phyloP scores from a whole-genome alignment of 1,139 yeast species.

The Scheffersomyces lignicola region DNA sequence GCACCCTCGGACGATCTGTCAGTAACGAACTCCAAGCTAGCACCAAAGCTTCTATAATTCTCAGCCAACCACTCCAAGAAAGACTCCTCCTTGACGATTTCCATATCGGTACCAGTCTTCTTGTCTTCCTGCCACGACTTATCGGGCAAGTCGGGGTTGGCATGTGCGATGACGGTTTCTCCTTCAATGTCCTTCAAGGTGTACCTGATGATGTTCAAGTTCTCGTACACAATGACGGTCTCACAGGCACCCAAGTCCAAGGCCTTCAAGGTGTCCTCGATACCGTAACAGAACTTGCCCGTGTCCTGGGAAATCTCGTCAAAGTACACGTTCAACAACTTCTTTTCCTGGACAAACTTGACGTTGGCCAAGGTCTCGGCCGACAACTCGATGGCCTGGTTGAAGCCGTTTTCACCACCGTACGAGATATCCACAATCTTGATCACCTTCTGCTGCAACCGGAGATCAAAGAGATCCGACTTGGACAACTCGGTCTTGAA shows the following conservation, averaged over 20 bases:
- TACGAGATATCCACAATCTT: slow-evolving; percentile 95
- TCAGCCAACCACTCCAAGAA: slow-evolving; percentile 97
- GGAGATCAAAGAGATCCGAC: slow-evolving; percentile 88
- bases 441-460: slow-evolving; percentile 83
- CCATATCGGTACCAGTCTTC: slow-evolving; percentile 87
- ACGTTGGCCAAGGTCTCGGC: slow-evolving; percentile 97
- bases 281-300: slow-evolving; percentile 96
- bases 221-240: slow-evolving; percentile 87
- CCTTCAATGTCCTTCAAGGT: slow-evolving; percentile 85
- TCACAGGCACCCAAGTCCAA: slow-evolving; percentile 96
- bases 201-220: slow-evolving; percentile 80
- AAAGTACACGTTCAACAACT: slow-evolving; percentile 84
- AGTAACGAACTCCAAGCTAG: slow-evolving; percentile 91
- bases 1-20: slow-evolving; percentile 98
- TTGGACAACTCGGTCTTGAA: slow-evolving; percentile 91
- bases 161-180: slow-evolving; percentile 70
- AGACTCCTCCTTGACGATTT: slow-evolving; percentile 75
- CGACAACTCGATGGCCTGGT: slow-evolving; percentile 96
- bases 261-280: slow-evolving; percentile 93
- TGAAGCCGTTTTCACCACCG: slow-evolving; percentile 99
- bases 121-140: slow-evolving; percentile 79
- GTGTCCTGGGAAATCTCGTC: slow-evolving; percentile 97
- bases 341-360: slow-evolving; percentile 97
- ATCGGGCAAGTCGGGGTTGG: slow-evolving; percentile 68
- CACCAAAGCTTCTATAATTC: slow-evolving; percentile 91